phyloP scores from a whole-genome alignment of 2,329 filamentous ascomycete genomes.

The Hortaea sp. region DNA sequence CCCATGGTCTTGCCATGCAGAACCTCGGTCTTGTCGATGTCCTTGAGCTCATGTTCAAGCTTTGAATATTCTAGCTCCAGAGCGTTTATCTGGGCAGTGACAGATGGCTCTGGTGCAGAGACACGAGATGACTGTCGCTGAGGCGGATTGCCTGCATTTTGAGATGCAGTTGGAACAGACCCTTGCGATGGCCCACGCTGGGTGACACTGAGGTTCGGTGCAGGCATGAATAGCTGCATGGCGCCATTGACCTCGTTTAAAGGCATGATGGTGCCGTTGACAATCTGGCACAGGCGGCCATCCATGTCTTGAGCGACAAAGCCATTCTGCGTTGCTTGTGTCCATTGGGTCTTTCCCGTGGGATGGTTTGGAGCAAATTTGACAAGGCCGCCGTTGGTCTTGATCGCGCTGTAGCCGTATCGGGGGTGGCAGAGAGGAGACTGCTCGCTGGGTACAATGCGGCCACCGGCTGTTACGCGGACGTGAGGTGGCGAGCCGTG shows the following conservation, averaged over 20 bases:
- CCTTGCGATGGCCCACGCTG: conserved; percentile 4
- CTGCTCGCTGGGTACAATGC: conserved; percentile 40
- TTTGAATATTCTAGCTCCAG: conserved; percentile 28
- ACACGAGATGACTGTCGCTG: background rate
- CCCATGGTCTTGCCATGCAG: conserved; percentile 24
- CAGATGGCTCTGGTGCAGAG: conserved; percentile 14
- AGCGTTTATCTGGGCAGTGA: conserved; percentile 22
- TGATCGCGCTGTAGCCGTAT: conserved; percentile 28
- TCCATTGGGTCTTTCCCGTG: conserved; percentile 19
- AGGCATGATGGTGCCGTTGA: conserved; percentile 26
- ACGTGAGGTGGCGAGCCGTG: conserved; percentile 42
- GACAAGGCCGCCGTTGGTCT: conserved; percentile 28
- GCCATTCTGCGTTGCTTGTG: conserved; percentile 25
- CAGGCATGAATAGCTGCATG: conserved; percentile 25
- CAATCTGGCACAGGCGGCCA: conserved; percentile 28
- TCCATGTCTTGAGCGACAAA: conserved; percentile 27
- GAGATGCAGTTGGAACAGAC: background rate
- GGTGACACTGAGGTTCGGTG: conserved; percentile 26
- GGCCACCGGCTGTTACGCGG: conserved; percentile 43
- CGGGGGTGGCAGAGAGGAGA: conserved; percentile 30
- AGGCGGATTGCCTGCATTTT: background rate
- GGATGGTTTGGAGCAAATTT: conserved; percentile 28
- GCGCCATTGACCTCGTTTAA: conserved; percentile 24
- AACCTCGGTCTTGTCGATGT: conserved; percentile 29
- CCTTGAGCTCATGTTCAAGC: conserved; percentile 25